These are phyloP conservation scores for Cystofilobasidium ferigula DNA, from an alignment of 768 basidiomycete genomes.

Conservation along the genomic window DNA sequence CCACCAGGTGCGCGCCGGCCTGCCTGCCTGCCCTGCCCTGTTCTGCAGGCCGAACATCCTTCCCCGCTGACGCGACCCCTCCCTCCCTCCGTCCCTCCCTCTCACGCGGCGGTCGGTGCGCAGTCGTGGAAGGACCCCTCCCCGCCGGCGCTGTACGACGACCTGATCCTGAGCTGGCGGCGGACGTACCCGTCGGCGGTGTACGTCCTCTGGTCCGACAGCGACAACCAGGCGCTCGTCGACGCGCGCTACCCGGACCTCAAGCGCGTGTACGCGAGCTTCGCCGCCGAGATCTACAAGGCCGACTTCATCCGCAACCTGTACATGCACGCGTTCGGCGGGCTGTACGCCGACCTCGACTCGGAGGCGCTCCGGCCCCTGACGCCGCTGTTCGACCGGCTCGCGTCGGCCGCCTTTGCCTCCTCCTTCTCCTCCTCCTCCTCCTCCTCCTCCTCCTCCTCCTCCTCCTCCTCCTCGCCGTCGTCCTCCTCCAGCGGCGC, in stretches of 20 bases:
- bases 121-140: conserved; percentile 17
- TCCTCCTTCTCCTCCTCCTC: not conserved
- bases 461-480: too few species aligned
- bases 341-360: conserved; percentile 14
- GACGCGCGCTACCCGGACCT: conserved; percentile 6
- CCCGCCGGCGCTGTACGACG: conserved; percentile 4
- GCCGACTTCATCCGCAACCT: conserved; percentile 16
- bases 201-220: conserved; percentile 16
- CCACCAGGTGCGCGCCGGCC: not conserved
- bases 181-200: not conserved
- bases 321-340: conserved; percentile 22
- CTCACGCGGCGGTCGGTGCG: too few species aligned
- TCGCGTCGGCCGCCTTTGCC: too few species aligned
- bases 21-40: not conserved
- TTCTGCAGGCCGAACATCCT: not conserved
- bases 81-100: too few species aligned
- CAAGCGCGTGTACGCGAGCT: not conserved
- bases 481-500: too few species aligned
- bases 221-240: conserved; percentile 11
- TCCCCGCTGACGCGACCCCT: too few species aligned
- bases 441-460: too few species aligned
- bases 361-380: conserved; percentile 9
- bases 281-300: conserved; percentile 15
- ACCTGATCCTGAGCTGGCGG: conserved; percentile 4
- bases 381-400: not conserved